Evolutionary conservation across 2,329 filamentous ascomycete genomes (phyloP), one percentile per base, ranked within the genome.

Genomic region (Colletotrichum sidae): DNA sequence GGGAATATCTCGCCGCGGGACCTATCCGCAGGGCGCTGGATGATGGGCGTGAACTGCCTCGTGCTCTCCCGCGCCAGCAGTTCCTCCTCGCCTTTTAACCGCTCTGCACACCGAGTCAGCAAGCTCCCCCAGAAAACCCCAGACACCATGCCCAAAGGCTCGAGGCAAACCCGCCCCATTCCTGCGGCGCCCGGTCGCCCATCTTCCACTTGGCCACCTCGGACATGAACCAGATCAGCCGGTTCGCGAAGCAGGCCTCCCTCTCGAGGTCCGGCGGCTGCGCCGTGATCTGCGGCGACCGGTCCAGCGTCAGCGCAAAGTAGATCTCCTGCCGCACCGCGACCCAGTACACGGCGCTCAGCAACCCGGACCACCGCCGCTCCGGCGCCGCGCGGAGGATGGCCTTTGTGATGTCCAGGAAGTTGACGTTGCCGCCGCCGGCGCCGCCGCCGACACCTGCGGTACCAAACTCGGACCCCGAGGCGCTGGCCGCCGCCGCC

Each of bases 291-390:
- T 80, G 77, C 0, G 78, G 78, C 1, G 78, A 72, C 10, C 80
- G 75, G 8, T 73, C 71, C 38, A 76, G 74, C 2, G 77, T 80
- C 42, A 80, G 78, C 0, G 78, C 79, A 53, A 80, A 77, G 60
- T 78, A 80, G 4, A 80, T 78, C 46, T 80, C 78, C 56, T 80
- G 78, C 35, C 78, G 59, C 17, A 80, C 71, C 2, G 78, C 78
- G 73, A 80, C 79, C 78, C 78, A 80, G 58, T 80, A 80, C 7
- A 78, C 74, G 1, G 78, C 78, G 46, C 78, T 78, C 55, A 79
- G 76, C 12, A 80, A 70, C 33, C 76, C 75, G n/a, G 78, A 72
- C 15, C 75, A 72, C 55, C 76, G 72, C 2, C 77, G 76, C 2
- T 17, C 17, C 17, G 77, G 76, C 3, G 76, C 74, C 47, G 77